Percentiles rank a stretch among this genome's conserved stretches.
These are phyloP conservation scores for Aspergillus funiculosus DNA, from an alignment of 495 filamentous ascomycete genomes.

Conservation along the genomic window DNA sequence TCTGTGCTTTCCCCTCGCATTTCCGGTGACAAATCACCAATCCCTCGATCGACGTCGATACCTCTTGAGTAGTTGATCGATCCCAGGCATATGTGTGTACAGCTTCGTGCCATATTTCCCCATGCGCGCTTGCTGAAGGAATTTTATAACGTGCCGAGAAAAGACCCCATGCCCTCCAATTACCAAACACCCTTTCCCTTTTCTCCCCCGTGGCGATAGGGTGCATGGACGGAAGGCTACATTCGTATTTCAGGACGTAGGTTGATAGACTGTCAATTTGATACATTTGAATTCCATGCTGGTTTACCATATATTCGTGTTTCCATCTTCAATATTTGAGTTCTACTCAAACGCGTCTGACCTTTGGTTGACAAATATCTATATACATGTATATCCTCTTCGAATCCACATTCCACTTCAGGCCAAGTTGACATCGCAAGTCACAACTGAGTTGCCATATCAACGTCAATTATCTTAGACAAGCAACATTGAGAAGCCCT, in stretches of 20 bases:
- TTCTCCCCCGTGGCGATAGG: conserved; percentile 51
- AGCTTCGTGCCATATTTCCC: conserved; percentile 67
- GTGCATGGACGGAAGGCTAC: conserved; percentile 90
- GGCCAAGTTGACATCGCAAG: too few relatives aligned
- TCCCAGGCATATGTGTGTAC: conserved; percentile 99
- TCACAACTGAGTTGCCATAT: too few relatives aligned
- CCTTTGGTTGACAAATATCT: too few relatives aligned
- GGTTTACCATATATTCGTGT: too few relatives aligned
- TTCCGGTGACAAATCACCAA: conserved; percentile 9
- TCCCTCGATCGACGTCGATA: conserved; percentile 7
- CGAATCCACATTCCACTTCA: too few relatives aligned
- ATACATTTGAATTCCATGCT: conserved; percentile 2
- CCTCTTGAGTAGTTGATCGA: too few relatives aligned
- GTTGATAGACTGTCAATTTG: conserved; percentile 6
- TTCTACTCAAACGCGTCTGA: too few relatives aligned
- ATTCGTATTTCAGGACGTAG: conserved; percentile 31
- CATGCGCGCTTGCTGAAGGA: conserved; percentile 94
- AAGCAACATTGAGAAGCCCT: too few relatives aligned
- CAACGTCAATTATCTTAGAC: too few relatives aligned
- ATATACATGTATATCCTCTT: too few relatives aligned
- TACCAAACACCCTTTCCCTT: conserved; percentile 82
- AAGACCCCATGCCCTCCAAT: conserved; percentile 59
- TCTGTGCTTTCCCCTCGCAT: too few relatives aligned
- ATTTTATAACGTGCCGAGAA: conserved; percentile 89
- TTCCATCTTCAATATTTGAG: too few relatives aligned